A percentile compares a stretch with the other conserved stretches of the same genome.
Conservation (phyloP, 2,329 filamentous ascomycete genomes). For the Fusarium agapanthi region DNA sequence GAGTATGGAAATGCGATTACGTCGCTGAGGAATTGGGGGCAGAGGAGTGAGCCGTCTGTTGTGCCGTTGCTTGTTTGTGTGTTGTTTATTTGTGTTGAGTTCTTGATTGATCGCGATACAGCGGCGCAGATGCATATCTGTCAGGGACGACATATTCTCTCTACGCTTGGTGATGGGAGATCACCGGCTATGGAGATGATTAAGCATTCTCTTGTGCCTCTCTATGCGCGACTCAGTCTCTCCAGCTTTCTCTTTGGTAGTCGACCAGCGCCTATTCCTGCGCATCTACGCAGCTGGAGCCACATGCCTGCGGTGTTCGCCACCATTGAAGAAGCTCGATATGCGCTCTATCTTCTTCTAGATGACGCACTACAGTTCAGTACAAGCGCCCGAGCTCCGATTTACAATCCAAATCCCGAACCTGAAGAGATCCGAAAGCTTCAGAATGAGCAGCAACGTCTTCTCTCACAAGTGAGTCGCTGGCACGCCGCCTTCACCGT, state of each 20-base stretch:
- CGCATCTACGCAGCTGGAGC: slow-evolving; percentile 44
- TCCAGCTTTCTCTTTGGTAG: slow-evolving; percentile 53
- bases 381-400: slow-evolving; percentile 36
- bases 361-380: slow-evolving; percentile 53
- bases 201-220: slow-evolving; percentile 52
- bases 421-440: slow-evolving; percentile 40
- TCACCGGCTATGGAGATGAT: slow-evolving; percentile 49
- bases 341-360: slow-evolving; percentile 49
- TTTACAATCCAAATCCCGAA: slow-evolving; percentile 40
- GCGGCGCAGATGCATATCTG: slow-evolving; percentile 56
- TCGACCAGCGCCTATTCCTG: slow-evolving; percentile 49
- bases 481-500: slow-evolving; percentile 47
- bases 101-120: slow-evolving; percentile 59
- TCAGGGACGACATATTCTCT: slow-evolving; percentile 54
- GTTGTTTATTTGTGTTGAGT: slow-evolving; percentile 63
- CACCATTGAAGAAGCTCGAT: slow-evolving; percentile 45
- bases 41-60: slow-evolving; percentile 42
- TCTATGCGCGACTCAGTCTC: slow-evolving; percentile 55
- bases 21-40: slow-evolving; percentile 50
- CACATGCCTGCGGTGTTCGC: slow-evolving; percentile 48
- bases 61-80: slow-evolving; percentile 56
- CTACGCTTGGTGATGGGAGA: slow-evolving; percentile 41
- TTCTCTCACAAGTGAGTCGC: slow-evolving; percentile 43
- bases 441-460: slow-evolving; percentile 45
- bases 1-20: slow-evolving; percentile 61